phyloP scores from a whole-genome alignment of 169 alveolate species.

The Plasmodium reichenowi region DNA sequence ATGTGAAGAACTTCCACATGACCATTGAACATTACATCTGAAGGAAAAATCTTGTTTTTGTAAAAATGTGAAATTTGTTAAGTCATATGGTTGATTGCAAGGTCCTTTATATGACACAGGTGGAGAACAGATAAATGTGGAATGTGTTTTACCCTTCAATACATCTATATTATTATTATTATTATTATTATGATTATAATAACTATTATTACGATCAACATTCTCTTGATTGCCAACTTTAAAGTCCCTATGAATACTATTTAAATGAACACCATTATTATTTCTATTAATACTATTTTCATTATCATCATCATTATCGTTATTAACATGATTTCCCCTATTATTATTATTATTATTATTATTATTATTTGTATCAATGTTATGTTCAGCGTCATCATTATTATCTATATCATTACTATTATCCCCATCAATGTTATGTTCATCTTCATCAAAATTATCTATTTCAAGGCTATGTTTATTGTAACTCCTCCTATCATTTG shows the following conservation, averaged over 20 bases:
- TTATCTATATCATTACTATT: background rate
- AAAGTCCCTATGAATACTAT: background rate
- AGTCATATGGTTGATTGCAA: conserved; percentile 1
- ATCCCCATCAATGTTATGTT: background rate
- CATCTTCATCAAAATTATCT: background rate
- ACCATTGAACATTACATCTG: conserved; percentile 83
- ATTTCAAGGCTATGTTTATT: background rate
- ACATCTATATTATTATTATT: background rate
- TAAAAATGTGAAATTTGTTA: conserved; percentile 61
- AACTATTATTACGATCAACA: conserved; percentile 1
- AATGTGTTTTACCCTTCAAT: background rate
- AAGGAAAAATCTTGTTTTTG: conserved; percentile 82
- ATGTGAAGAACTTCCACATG: conserved; percentile 70
- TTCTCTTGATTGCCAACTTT: background rate
- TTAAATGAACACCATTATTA: background rate
- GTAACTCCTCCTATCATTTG: background rate
- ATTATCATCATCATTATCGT: conserved; percentile 1
- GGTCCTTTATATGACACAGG: conserved; percentile 37
- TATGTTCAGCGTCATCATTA: background rate
- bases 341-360: background rate
- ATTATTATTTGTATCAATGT: background rate
- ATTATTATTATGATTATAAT: background rate
- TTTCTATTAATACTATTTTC: background rate
- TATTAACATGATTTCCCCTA: background rate
- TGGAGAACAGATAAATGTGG: conserved; percentile 30